Evolutionary conservation across 345 rosid species (phyloP).

Genomic region (Aquilaria yunnanensis): DNA sequence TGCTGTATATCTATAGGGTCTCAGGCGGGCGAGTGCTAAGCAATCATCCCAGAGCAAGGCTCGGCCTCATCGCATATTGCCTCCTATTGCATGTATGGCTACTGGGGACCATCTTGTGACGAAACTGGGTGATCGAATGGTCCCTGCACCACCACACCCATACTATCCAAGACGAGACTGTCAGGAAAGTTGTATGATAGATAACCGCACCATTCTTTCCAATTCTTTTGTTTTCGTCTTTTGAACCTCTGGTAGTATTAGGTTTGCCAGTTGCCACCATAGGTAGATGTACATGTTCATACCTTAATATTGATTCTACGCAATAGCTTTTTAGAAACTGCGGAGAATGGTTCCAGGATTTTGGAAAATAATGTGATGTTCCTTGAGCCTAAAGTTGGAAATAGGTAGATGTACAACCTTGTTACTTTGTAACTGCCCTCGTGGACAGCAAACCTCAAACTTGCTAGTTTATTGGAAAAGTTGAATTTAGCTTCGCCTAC

Average conservation of each 20-base stretch:
- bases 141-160: not conserved
- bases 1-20: slow-evolving; percentile 47
- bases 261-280: not conserved
- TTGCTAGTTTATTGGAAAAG: too few species aligned
- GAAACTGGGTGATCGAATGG: not conserved
- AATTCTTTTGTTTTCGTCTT: not conserved
- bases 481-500: too few species aligned
- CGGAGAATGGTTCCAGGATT: slow-evolving; percentile 22
- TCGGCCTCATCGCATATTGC: slow-evolving; percentile 68
- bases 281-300: slow-evolving; percentile 14
- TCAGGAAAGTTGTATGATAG: slow-evolving; percentile 27
- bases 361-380: slow-evolving; percentile 14
- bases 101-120: slow-evolving; percentile 63
- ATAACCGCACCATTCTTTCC: slow-evolving; percentile 9
- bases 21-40: slow-evolving; percentile 71
- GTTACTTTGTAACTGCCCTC: too few species aligned
- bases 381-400: too few species aligned
- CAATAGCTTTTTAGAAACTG: slow-evolving; percentile 29
- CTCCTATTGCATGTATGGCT: slow-evolving; percentile 78
- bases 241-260: too few species aligned
- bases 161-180: not conserved
- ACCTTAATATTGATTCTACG: slow-evolving; percentile 21
- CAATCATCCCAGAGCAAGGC: slow-evolving; percentile 81
- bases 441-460: too few species aligned
- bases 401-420: too few species aligned